phyloP scores from a whole-genome alignment of 257 asterid genomes.

The Scutellaria minor region DNA sequence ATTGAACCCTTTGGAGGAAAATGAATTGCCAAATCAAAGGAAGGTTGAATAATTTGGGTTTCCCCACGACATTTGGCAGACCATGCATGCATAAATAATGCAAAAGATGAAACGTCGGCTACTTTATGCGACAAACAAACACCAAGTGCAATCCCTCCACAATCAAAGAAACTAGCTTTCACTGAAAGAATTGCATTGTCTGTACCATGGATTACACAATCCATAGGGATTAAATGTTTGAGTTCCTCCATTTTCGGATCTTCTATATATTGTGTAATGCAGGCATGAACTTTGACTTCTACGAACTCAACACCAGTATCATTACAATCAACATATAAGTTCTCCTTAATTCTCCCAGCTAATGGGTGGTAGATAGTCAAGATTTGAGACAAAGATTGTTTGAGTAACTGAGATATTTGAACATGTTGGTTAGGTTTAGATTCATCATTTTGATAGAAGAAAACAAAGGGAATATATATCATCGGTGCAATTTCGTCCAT shows the following conservation, averaged over 20 bases:
- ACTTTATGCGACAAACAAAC: conserved; percentile 29
- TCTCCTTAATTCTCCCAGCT: not conserved
- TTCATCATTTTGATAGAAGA: not conserved
- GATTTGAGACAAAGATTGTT: not conserved
- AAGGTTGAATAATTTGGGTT: not conserved
- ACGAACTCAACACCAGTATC: not conserved
- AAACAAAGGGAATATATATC: not conserved
- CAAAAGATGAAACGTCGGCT: not conserved
- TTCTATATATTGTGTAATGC: not conserved
- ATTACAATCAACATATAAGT: not conserved
- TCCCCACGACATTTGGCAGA: not conserved
- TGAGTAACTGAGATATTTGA: not conserved
- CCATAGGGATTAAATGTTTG: not conserved
- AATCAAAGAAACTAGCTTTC: conserved; percentile 22
- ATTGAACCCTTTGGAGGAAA: conserved; percentile 5
- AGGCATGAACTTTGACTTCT: not conserved
- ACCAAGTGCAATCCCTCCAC: conserved; percentile 15
- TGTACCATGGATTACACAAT: not conserved
- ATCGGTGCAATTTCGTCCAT: not conserved
- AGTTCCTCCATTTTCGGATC: not conserved
- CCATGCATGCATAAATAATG: conserved; percentile 30
- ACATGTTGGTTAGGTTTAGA: not conserved
- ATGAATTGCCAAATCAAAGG: not conserved
- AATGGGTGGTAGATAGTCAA: not conserved
- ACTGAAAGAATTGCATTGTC: not conserved